Percentiles rank a stretch among this genome's conserved stretches.
These are phyloP conservation scores for Teunomyces aglyptinius DNA, from an alignment of 805 yeast species.

Conservation along the genomic window DNA sequence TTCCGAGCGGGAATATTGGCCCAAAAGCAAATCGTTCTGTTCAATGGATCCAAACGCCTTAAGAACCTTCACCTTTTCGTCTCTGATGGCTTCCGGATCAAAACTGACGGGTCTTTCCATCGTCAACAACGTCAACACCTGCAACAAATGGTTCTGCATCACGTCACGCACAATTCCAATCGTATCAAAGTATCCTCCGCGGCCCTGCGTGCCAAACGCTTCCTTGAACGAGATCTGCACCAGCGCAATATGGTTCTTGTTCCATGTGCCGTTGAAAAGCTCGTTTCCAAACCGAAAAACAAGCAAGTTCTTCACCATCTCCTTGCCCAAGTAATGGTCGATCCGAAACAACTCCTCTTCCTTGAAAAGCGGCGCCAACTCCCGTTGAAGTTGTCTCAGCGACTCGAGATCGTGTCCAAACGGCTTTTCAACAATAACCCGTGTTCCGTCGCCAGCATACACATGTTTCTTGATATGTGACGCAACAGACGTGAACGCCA, in stretches of 20 bases:
- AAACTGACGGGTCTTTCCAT: slow-evolving; percentile 96
- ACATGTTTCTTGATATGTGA: slow-evolving; percentile 63
- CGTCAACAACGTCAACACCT: slow-evolving; percentile 84
- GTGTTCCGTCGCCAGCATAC: slow-evolving; percentile 66
- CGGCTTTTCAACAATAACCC: slow-evolving; percentile 94
- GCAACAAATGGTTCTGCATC: slow-evolving; percentile 95
- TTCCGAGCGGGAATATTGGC: slow-evolving; percentile 81
- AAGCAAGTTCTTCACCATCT: slow-evolving; percentile 91
- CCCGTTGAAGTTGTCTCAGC: slow-evolving; percentile 71
- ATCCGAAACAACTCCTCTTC: slow-evolving; percentile 94
- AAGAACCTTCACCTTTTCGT: slow-evolving; percentile 91
- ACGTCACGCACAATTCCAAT: slow-evolving; percentile 97
- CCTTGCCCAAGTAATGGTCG: slow-evolving; percentile 97
- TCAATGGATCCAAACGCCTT: slow-evolving; percentile 75
- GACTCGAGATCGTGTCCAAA: slow-evolving; percentile 89
- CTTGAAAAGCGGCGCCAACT: slow-evolving; percentile 78
- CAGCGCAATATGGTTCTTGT: slow-evolving; percentile 69
- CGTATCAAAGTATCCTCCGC: slow-evolving; percentile 96
- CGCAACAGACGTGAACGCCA: slow-evolving; percentile 81
- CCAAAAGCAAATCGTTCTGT: slow-evolving; percentile 65
- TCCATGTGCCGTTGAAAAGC: slow-evolving; percentile 87
- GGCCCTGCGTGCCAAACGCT: slow-evolving; percentile 98
- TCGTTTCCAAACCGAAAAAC: slow-evolving; percentile 90
- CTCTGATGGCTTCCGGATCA: slow-evolving; percentile 90
- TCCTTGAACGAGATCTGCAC: slow-evolving; percentile 94